Conservation (phyloP, 2,329 filamentous ascomycete species). For the Paradendryphiella salina region DNA sequence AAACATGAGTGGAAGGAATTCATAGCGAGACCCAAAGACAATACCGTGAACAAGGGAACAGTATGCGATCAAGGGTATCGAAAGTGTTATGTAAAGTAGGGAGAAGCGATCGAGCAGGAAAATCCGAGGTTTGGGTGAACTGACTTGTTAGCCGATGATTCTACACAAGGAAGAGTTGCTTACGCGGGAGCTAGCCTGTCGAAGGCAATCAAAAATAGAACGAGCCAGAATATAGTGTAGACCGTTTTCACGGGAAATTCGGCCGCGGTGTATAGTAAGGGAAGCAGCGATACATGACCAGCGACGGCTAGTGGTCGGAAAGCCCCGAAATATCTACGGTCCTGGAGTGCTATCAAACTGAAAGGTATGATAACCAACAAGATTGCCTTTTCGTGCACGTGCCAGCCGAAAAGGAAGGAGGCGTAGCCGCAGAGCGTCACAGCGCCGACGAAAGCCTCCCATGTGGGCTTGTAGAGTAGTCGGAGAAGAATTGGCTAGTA, state of each 20-base stretch:
- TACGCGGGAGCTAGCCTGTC: conserved; percentile 81
- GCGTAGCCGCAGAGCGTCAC: conserved; percentile 93
- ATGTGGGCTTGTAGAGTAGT: conserved; percentile 77
- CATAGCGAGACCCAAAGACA: conserved; percentile 79
- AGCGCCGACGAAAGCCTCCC: conserved; percentile 86
- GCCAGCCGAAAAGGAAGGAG: conserved; percentile 97
- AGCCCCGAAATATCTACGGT: conserved; percentile 85
- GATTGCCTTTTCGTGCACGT: conserved; percentile 97
- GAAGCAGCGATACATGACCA: conserved; percentile 93
- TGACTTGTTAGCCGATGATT: conserved; percentile 30
- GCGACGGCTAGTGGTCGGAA: conserved; percentile 91
- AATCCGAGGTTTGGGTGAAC: conserved; percentile 74
- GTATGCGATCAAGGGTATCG: conserved; percentile 87
- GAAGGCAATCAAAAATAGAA: conserved; percentile 82
- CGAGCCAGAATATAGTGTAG: conserved; percentile 90
- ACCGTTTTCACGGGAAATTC: conserved; percentile 94
- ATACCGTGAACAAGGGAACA: conserved; percentile 81
- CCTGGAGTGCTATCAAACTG: conserved; percentile 85
- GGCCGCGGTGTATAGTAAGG: conserved; percentile 84
- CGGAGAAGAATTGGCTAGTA: conserved; percentile 65
- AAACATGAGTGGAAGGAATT: conserved; percentile 96
- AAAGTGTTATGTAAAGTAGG: conserved; percentile 83
- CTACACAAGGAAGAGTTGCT: conserved; percentile 30
- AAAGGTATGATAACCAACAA: conserved; percentile 94
- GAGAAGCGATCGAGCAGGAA: conserved; percentile 92